Evolutionary conservation across 768 basidiomycete species (phyloP).

Genomic region (Lepiota brunneoincarnata): DNA sequence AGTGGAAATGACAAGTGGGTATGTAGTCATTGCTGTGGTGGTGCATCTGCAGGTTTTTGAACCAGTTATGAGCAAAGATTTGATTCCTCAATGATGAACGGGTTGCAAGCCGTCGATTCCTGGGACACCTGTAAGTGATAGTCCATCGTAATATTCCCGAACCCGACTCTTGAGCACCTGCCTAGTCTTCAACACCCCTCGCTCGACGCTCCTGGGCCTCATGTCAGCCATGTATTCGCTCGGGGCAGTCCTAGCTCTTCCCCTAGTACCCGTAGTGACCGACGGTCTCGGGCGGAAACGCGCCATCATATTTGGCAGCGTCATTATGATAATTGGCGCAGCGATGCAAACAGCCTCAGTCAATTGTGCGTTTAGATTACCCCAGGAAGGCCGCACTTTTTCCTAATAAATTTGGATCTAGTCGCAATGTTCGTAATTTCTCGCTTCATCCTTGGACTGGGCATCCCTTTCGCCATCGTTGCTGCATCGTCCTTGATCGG

Average conservation of each 20-base stretch:
- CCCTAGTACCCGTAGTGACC: conserved; percentile 48
- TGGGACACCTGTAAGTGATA: conserved; percentile 50
- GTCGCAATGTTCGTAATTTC: conserved; percentile 60
- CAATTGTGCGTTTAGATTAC: conserved; percentile 38
- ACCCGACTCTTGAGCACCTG: not conserved
- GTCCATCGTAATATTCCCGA: not conserved
- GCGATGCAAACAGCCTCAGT: conserved; percentile 42
- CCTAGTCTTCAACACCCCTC: conserved; percentile 53
- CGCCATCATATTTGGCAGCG: conserved; percentile 50
- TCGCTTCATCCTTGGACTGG: conserved; percentile 55
- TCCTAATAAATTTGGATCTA: conserved; percentile 17
- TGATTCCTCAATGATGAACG: conserved; percentile 63
- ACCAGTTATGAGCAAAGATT: conserved; percentile 33
- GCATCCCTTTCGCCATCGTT: conserved; percentile 59
- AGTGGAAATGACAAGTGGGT: conserved; percentile 64
- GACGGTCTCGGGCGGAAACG: conserved; percentile 49
- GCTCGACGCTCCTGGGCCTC: conserved; percentile 51
- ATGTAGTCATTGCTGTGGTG: conserved; percentile 14
- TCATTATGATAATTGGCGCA: conserved; percentile 48
- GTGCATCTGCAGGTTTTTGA: not conserved
- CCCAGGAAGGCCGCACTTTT: not conserved
- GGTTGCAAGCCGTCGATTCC: conserved; percentile 54
- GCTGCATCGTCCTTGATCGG: conserved; percentile 66
- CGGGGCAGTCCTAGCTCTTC: conserved; percentile 54
- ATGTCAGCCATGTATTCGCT: conserved; percentile 60